Evolutionary conservation across 2,329 filamentous ascomycete species (phyloP), one percentile per base, ranked within the genome.

Genomic region (Podosphaera aphanis): DNA sequence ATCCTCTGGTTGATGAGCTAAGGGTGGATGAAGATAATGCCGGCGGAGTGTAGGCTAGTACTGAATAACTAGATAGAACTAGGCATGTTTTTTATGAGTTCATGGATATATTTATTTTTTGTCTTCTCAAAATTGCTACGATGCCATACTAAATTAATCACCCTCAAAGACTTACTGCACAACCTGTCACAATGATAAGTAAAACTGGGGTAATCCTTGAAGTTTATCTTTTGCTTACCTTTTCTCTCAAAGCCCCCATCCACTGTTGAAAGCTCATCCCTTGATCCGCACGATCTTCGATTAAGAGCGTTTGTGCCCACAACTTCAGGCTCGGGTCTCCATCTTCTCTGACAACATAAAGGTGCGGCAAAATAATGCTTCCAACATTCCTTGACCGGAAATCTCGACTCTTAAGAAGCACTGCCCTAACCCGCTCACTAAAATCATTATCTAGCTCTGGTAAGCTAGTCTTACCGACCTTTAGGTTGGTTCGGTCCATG

Each of bases 221-320:
- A 38, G 8, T 16, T 25, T 37, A 27, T 16, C 20, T 18, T 25
- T 29, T 59, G 51, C 69, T 64, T 62, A 94, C 90, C 83, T 95
- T 98, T 69, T 95, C 90, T 63, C 88, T 73, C 63, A 98, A 64
- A 57, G 74, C 77, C 47, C 84, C 85, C 69, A 95, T 79, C 79
- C 85, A 98, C 64, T 95, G 88, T 56, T 79, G 79, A 58, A 90
- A 78, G 60, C 86, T 93, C 64, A 93, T 78, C 43, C 85, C 80
- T 65, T 94, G 85, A 60, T 98, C 90, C 46, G 88, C 84, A 53
- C 88, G 71, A 63, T 98, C 90, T 63, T 98, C 90, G 41, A 98
- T 80, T 56, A 98, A 66, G 62, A 95, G 68, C 38, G 90, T 94
- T 68, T 94, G 88, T 39, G 90, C 90, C 90, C 90, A 98, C 51